These are phyloP conservation scores for Tagetes erecta DNA, from an alignment of 129 eudicot species.

Conservation along the genomic window DNA sequence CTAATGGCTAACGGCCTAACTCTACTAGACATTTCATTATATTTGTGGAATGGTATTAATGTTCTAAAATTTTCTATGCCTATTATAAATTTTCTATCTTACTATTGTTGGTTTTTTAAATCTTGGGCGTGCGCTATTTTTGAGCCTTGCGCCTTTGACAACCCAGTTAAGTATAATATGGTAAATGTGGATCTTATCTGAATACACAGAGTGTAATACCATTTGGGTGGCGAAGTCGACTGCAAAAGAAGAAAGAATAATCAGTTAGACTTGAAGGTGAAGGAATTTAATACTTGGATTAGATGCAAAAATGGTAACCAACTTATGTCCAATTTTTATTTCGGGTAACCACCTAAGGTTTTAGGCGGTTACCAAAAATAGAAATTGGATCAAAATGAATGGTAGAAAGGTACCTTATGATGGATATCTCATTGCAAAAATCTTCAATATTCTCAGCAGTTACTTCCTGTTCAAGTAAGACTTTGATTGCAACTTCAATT, in stretches of 20 bases:
- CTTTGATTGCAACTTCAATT: constrained; percentile 84
- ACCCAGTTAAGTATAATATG: background rate
- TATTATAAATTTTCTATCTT: background rate
- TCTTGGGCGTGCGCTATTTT: background rate
- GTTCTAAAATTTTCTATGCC: background rate
- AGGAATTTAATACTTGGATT: background rate
- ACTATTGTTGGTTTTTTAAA: background rate
- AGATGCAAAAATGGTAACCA: background rate
- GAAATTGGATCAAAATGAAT: constrained; percentile 1
- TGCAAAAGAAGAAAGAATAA: constrained; percentile 38
- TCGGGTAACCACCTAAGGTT: background rate
- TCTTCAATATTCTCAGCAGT: constrained; percentile 85
- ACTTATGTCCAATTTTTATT: background rate
- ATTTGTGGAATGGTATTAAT: background rate
- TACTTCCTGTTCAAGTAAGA: constrained; percentile 81
- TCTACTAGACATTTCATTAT: background rate
- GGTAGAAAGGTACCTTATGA: constrained; percentile 57
- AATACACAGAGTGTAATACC: constrained; percentile 50
- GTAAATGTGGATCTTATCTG: background rate
- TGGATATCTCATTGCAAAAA: constrained; percentile 87
- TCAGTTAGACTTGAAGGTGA: constrained; percentile 10
- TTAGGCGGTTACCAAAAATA: background rate
- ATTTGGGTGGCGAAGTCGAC: constrained; percentile 95
- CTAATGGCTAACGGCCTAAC: background rate
- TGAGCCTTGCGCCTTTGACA: background rate